Evolutionary conservation across 176 grass and related monocot genomes (phyloP).

Genomic region (Neostapfia colusana): DNA sequence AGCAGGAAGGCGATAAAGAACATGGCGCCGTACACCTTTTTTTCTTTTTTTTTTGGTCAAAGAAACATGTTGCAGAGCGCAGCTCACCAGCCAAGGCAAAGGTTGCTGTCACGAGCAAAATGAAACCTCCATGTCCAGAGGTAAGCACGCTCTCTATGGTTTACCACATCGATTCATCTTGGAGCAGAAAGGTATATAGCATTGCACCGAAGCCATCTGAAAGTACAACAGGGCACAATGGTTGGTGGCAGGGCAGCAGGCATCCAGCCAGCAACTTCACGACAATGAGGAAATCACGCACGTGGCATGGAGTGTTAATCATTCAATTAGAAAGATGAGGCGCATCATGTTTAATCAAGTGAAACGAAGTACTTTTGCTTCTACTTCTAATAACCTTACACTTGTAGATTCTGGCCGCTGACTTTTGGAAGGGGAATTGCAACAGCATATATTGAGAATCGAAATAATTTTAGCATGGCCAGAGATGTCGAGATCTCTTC

Average conservation of each 20-base stretch:
- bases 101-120: slow-evolving; percentile 9
- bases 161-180: background rate
- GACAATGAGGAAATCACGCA: background rate
- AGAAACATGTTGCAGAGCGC: slow-evolving; percentile 25
- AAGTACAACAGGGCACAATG: background rate
- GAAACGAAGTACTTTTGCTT: background rate
- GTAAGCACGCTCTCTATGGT: background rate
- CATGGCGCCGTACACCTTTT: too few relatives aligned
- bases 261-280: background rate
- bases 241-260: background rate
- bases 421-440: background rate
- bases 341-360: background rate
- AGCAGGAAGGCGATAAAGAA: background rate
- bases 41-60: slow-evolving; percentile 28
- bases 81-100: background rate
- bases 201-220: slow-evolving; percentile 8
- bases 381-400: background rate
- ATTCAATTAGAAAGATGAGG: background rate
- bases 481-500: slow-evolving; percentile 15
- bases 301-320: background rate
- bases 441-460: background rate
- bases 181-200: background rate
- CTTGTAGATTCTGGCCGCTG: background rate
- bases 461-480: background rate
- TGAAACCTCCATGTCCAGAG: background rate